phyloP scores from a whole-genome alignment of 805 yeast species.

The Candida patagonica region DNA sequence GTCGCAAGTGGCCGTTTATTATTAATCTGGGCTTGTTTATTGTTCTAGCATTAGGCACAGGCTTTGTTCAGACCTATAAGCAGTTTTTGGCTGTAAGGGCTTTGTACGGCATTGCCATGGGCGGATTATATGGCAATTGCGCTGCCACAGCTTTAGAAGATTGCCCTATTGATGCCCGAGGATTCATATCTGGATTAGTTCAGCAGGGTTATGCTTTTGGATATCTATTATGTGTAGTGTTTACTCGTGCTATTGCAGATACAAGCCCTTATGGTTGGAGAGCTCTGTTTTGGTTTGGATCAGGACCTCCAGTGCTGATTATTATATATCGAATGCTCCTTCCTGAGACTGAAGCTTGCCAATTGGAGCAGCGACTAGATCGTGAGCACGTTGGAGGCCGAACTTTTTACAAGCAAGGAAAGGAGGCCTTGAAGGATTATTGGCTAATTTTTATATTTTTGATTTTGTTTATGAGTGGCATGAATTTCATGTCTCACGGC shows the following conservation, averaged over 20 bases:
- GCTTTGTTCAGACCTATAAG: constrained; percentile 48
- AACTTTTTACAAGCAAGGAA: constrained; percentile 25
- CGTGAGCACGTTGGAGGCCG: constrained; percentile 12
- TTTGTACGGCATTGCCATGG: constrained; percentile 61
- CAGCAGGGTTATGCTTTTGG: constrained; percentile 79
- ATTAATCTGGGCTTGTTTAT: constrained; percentile 42
- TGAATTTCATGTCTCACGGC: constrained; percentile 66
- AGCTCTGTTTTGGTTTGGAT: constrained; percentile 62
- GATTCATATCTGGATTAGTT: constrained; percentile 56
- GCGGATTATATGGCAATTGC: constrained; percentile 59
- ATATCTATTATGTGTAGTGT: constrained; percentile 54
- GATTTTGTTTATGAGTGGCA: constrained; percentile 55
- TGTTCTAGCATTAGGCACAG: constrained; percentile 54
- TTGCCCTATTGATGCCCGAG: constrained; percentile 49
- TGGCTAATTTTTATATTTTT: constrained; percentile 55
- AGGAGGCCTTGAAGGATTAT: constrained; percentile 35
- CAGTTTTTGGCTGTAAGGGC: constrained; percentile 58
- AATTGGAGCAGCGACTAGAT: constrained; percentile 25
- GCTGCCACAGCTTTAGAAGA: constrained; percentile 62
- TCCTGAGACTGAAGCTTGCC: constrained; percentile 53
- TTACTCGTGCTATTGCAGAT: constrained; percentile 48
- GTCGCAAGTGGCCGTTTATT: constrained; percentile 62
- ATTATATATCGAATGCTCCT: constrained; percentile 47
- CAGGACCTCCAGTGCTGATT: constrained; percentile 55
- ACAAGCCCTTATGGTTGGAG: constrained; percentile 53